A percentile compares a stretch with the other conserved stretches of the same genome.
phyloP scores from a whole-genome alignment of 257 asterid species.

The Ilex aquifolium region DNA sequence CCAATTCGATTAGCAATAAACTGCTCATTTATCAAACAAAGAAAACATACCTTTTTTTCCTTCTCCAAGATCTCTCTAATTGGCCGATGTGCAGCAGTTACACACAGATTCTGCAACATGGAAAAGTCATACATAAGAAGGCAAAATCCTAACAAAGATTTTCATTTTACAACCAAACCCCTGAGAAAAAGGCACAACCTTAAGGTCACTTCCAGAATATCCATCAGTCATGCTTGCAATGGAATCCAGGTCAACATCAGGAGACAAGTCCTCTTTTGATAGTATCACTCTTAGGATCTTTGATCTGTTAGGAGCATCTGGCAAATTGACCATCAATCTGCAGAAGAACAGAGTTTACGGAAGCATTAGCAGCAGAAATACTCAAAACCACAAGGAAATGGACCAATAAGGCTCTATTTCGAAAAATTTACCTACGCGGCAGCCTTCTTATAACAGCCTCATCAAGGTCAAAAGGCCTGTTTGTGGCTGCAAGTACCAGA shows the following conservation, averaged over 20 bases:
- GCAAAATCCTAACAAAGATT: neutral
- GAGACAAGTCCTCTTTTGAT: conserved; percentile 79
- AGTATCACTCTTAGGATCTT: conserved; percentile 79
- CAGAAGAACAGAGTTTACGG: neutral
- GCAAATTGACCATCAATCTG: conserved; percentile 94
- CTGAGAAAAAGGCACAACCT: conserved; percentile 39
- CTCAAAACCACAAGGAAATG: neutral
- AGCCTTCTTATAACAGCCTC: conserved; percentile 92
- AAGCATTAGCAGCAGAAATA: conserved; percentile 5
- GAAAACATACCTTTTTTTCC: conserved; percentile 62
- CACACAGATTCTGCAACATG: conserved; percentile 72
- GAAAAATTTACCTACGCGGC: conserved; percentile 64
- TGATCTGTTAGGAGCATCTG: conserved; percentile 86
- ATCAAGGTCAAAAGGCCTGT: conserved; percentile 94
- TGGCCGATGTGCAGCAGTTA: conserved; percentile 90
- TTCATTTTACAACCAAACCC: neutral
- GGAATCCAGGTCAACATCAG: conserved; percentile 66
- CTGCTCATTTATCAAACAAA: neutral
- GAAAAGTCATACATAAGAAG: neutral
- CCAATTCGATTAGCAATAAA: neutral
- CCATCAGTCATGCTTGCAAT: conserved; percentile 89
- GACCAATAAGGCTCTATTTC: neutral
- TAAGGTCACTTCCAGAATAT: conserved; percentile 95
- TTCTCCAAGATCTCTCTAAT: conserved; percentile 80
- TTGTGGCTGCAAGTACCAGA: conserved; percentile 93